Percentiles rank a stretch among this genome's conserved stretches.
These are phyloP conservation scores for Earliella scabrosa DNA, from an alignment of 1,284 basidiomycete genomes.

Conservation along the genomic window DNA sequence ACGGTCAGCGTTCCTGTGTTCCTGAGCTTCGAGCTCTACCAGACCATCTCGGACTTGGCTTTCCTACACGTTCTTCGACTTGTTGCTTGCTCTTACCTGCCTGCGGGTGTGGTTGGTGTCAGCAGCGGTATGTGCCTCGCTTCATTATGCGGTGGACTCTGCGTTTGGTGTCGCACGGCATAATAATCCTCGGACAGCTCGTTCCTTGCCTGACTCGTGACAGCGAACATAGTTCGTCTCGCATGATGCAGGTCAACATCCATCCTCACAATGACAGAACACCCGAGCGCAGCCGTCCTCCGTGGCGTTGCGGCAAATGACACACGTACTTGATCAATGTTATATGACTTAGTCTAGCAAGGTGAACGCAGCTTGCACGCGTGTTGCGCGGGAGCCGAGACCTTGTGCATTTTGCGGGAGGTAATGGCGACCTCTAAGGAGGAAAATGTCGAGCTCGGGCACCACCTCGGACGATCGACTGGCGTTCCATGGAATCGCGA, in stretches of 20 bases:
- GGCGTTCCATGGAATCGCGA: slow-evolving; percentile 6
- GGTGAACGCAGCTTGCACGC: not conserved
- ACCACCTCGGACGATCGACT: slow-evolving; percentile 2
- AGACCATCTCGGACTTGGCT: too few relatives aligned
- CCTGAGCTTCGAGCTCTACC: not conserved
- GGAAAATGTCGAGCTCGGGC: too few relatives aligned
- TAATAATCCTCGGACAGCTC: slow-evolving; percentile 20
- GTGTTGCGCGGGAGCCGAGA: not conserved
- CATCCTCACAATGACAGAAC: not conserved
- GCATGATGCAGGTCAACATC: not conserved
- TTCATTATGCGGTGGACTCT: not conserved
- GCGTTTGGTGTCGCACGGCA: not conserved
- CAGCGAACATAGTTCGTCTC: slow-evolving; percentile 2
- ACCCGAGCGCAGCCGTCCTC: not conserved
- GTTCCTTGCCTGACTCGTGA: not conserved
- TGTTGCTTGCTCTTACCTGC: slow-evolving; percentile 10
- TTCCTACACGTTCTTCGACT: too few relatives aligned
- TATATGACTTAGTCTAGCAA: slow-evolving; percentile 12
- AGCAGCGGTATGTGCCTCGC: too few relatives aligned
- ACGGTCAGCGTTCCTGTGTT: slow-evolving; percentile 17
- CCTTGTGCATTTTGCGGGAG: not conserved
- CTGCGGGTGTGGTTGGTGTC: slow-evolving; percentile 1
- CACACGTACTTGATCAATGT: slow-evolving; percentile 11
- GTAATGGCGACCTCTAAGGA: too few relatives aligned
- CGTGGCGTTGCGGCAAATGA: slow-evolving; percentile 7